These are phyloP conservation scores for Umbilicus rupestris DNA, from an alignment of 164 flowering plant species.

Conservation along the genomic window DNA sequence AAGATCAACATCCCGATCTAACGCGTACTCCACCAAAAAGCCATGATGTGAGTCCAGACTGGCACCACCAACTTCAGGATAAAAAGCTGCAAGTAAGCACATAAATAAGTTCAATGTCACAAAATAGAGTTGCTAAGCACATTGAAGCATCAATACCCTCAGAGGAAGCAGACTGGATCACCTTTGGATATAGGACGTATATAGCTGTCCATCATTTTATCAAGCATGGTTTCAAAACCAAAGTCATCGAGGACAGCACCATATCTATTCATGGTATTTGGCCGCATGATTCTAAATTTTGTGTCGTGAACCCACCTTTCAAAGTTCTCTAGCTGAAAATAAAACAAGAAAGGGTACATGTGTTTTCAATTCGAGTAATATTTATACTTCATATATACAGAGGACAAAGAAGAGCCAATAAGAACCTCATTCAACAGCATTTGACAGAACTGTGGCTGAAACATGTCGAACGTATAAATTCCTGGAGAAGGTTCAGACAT, in stretches of 20 bases:
- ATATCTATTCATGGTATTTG: constrained; percentile 89
- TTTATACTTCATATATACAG: neutral
- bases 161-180: constrained; percentile 15
- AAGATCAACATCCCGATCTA: constrained; percentile 65
- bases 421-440: constrained; percentile 57
- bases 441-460: constrained; percentile 68
- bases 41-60: constrained; percentile 94
- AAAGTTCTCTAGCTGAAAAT: constrained; percentile 71
- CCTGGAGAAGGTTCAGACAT: constrained; percentile 76
- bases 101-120: neutral
- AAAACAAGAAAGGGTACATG: constrained; percentile 15
- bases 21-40: constrained; percentile 93
- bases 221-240: constrained; percentile 86
- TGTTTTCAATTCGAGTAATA: neutral
- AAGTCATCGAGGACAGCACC: constrained; percentile 99
- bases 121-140: neutral
- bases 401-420: constrained; percentile 1
- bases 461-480: constrained; percentile 72
- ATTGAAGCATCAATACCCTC: neutral
- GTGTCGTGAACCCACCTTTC: constrained; percentile 77
- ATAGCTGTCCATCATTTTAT: constrained; percentile 66
- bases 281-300: constrained; percentile 78
- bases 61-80: constrained; percentile 82
- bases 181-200: constrained; percentile 76
- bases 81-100: constrained; percentile 53